Percentiles rank a stretch among this genome's conserved stretches.
phyloP scores from a whole-genome alignment of 768 basidiomycete genomes.

The Phlebiopsis flavidoalba region DNA sequence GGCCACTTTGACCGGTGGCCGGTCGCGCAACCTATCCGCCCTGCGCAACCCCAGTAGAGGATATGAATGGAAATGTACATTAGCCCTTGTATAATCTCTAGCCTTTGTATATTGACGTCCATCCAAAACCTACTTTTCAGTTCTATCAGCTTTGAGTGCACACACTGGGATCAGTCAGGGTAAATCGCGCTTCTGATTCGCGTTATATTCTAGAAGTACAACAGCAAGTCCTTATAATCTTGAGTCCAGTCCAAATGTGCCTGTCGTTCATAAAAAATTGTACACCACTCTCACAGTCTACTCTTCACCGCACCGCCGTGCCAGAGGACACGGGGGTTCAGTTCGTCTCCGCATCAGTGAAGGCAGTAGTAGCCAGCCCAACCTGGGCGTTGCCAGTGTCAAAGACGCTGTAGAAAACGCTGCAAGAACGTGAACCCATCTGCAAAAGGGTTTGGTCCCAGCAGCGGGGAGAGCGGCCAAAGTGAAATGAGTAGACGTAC shows the following conservation, averaged over 20 bases:
- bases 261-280: background rate
- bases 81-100: background rate
- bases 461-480: background rate
- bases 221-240: background rate
- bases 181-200: too few species aligned
- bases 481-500: constrained; percentile 21
- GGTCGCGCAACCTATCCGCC: constrained; percentile 16
- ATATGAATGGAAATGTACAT: background rate
- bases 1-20: constrained; percentile 26
- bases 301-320: background rate
- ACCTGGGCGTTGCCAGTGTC: constrained; percentile 29
- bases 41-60: background rate
- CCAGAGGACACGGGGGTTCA: background rate
- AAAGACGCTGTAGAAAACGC: constrained; percentile 49
- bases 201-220: background rate
- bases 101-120: too few species aligned
- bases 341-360: constrained; percentile 29
- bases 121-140: too few species aligned
- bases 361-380: constrained; percentile 29
- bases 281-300: background rate
- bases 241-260: background rate
- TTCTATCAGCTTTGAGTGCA: too few species aligned
- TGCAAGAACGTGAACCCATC: constrained; percentile 57
- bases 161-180: too few species aligned
- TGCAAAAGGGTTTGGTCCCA: constrained; percentile 15